phyloP scores from a whole-genome alignment of 1,284 basidiomycete genomes.

The Puccinia hordei region DNA sequence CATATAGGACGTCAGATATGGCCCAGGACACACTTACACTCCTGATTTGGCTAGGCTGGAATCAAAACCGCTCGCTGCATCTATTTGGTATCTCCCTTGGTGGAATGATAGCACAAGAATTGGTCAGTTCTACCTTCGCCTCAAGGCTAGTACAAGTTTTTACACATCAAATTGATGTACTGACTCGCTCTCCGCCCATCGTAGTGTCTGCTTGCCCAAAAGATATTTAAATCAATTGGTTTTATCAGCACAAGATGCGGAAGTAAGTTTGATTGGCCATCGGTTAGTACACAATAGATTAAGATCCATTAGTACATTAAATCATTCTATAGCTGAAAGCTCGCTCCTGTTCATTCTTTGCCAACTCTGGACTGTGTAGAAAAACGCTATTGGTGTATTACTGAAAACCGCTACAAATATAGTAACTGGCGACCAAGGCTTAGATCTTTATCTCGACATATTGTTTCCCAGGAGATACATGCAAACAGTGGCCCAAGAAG shows the following conservation, averaged over 20 bases:
- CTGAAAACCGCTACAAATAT: not conserved
- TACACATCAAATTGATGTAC: not conserved
- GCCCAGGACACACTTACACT: conserved; percentile 73
- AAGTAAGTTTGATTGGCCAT: not conserved
- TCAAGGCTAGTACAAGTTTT: not conserved
- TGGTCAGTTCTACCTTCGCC: no score
- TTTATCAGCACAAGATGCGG: conserved; percentile 59
- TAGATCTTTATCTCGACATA: not conserved
- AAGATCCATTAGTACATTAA: not conserved
- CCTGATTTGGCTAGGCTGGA: conserved; percentile 73
- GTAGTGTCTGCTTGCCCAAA: conserved; percentile 17
- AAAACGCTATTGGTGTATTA: no score
- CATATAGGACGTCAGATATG: conserved; percentile 71
- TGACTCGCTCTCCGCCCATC: not conserved
- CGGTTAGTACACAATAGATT: not conserved
- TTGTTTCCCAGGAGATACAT: not conserved
- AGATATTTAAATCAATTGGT: not conserved
- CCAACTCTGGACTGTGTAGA: not conserved
- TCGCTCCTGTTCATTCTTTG: not conserved
- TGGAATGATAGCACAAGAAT: conserved; percentile 71
- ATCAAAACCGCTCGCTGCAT: conserved; percentile 65
- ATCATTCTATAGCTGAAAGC: not conserved
- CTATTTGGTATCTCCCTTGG: conserved; percentile 80
- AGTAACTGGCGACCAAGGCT: not conserved
- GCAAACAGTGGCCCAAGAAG: not conserved